Evolutionary conservation across 306 rosid genomes (phyloP), one percentile per base, ranked within the genome.

Genomic region (Vachellia pachyceras): DNA sequence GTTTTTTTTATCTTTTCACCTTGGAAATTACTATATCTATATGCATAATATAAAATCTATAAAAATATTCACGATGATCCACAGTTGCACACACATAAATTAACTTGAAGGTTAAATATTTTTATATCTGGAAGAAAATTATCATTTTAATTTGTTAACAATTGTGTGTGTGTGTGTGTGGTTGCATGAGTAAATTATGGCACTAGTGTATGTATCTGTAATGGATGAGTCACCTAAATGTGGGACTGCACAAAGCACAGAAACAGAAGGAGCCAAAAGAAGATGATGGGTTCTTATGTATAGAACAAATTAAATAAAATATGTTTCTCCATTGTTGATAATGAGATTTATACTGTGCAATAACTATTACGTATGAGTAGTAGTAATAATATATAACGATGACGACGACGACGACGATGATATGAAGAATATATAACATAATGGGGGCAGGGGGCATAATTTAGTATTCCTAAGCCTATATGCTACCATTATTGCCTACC

Each of bases 181-280:
- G 33, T 29, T 29, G 33, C 33, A 29, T 29, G 33, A 29, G 33
- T 29, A 29, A 29, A 29, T 29, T 29, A 29, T 0, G 2, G 33
- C 33, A 29, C 33, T 29, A 29, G 33, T 29, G 44, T 6, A 40
- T 40, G 1, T 40, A 40, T 0, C 7, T 40, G 44, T 40, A 40
- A 44, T 50, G 50, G 69, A 18, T 69, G 29, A 37, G 60, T 84
- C 75, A 40, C 69, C 88, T 35, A 37, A 29, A 20, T 40, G 39
- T 58, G 85, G 70, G 87, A 88, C 93, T 84, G 94, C 93, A 88
- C 94, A 88, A 77, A 93, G 92, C 97, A 91, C 93, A 87, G 39
- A 61, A 79, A 25, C 84, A 72, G 75, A 85, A 58, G 36, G 64
- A 86, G 77, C 78, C 87, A 83, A 84, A 84, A 83, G 84, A 82